Evolutionary conservation across 192 early-diverging fungal species (phyloP).

Genomic region (Umbelopsis vinacea): DNA sequence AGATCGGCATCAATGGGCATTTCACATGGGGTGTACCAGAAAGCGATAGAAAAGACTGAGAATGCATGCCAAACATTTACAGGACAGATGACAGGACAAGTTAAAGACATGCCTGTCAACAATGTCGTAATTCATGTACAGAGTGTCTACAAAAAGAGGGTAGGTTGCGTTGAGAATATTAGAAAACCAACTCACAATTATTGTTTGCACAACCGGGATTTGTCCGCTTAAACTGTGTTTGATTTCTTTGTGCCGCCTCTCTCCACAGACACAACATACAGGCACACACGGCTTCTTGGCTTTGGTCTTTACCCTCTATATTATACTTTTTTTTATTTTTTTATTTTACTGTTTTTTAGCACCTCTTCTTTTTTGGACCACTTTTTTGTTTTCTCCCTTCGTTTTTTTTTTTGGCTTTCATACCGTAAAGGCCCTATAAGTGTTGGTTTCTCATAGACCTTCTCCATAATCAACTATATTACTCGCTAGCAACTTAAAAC

Average conservation of each 20-base stretch:
- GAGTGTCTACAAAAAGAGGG: background rate
- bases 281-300: background rate
- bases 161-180: conserved; percentile 18
- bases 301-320: too few species aligned
- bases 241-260: background rate
- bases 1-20: conserved; percentile 11
- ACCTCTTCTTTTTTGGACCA: too few species aligned
- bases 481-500: background rate
- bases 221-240: background rate
- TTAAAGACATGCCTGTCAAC: conserved; percentile 22
- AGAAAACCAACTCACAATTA: conserved; percentile 7
- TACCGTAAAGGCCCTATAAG: too few species aligned
- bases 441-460: background rate
- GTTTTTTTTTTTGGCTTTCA: too few species aligned
- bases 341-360: too few species aligned
- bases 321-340: too few species aligned
- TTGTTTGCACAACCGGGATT: conserved; percentile 9
- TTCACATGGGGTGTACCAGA: conserved; percentile 8
- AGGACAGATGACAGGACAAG: conserved; percentile 17
- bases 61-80: conserved; percentile 11
- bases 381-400: too few species aligned
- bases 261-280: background rate
- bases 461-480: background rate
- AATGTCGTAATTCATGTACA: conserved; percentile 20
- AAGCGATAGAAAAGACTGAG: background rate